phyloP scores from a whole-genome alignment of 805 yeast species.

The Komagataella ulmi region DNA sequence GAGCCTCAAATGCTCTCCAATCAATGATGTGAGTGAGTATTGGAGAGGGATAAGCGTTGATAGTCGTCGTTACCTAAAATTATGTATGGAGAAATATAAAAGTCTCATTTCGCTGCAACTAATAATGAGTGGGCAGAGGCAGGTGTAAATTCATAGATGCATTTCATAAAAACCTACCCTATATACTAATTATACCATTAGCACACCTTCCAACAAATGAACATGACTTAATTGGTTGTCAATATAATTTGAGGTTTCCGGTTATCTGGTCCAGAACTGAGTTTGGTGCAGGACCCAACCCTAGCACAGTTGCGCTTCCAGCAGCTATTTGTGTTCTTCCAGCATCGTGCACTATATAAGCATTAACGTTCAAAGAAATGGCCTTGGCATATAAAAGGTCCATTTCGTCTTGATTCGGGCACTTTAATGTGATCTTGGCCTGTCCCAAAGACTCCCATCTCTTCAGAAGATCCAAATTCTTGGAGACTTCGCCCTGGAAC shows the following conservation, averaged over 20 bases:
- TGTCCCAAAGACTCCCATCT: constrained; percentile 84
- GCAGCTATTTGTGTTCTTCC: constrained; percentile 96
- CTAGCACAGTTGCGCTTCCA: constrained; percentile 93
- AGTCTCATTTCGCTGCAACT: neutral
- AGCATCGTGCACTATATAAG: constrained; percentile 84
- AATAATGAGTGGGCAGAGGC: neutral
- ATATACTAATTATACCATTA: neutral
- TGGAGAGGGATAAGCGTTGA: neutral
- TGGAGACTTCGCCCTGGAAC: constrained; percentile 34
- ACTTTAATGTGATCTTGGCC: constrained; percentile 83
- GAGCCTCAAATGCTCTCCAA: neutral
- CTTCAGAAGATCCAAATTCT: constrained; percentile 47
- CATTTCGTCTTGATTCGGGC: constrained; percentile 55
- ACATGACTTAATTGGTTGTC: constrained; percentile 3
- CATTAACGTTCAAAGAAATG: constrained; percentile 62
- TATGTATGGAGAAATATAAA: neutral
- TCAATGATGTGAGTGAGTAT: neutral
- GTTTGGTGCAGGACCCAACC: constrained; percentile 94
- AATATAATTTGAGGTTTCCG: constrained; percentile 63
- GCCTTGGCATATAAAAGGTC: constrained; percentile 73
- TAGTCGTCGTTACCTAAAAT: neutral
- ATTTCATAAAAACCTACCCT: neutral
- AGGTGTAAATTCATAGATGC: neutral
- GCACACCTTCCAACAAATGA: neutral
- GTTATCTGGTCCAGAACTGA: constrained; percentile 70